Evolutionary conservation across 179 eudicot species (phyloP), one percentile per base, ranked within the genome.

Genomic region (Silene coronaria): DNA sequence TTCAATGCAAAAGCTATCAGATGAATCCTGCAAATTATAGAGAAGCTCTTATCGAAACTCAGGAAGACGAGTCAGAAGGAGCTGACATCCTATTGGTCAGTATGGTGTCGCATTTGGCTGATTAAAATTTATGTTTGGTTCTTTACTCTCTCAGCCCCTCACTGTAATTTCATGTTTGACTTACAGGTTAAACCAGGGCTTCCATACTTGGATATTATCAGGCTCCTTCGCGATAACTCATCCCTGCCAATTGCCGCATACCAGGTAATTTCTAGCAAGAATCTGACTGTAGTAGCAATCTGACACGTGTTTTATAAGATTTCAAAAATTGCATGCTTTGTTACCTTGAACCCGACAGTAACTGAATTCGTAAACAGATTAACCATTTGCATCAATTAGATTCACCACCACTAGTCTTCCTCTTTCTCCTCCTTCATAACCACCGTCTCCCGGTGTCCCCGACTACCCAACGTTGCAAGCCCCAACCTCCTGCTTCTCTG

Each of bases 11-110:
- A 78, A 91, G 97, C 58, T 93, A 93, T 80, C 99, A 96, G 84
- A 96, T 93, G 99, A 93, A 96, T 78, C 99, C 99, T 61, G 98
- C 97, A 70, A 96, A 93, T 75, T 91, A 91, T 70, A 90, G 96
- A 85, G 99, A 96, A 79, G 99, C 99, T 63, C 67, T 91, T 46
- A 60, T 96, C 38, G 99, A 93, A 84, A 80, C 87, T 59, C 87
- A 69, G 21, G 99, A 84, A 78, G 99, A 96, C 27, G 97, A 96
- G 84, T 80, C 97, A 53, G 97, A 93, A 90, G 99, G 97, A 80
- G 99, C 98, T 60, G 99, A 93, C 87, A 93, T 93, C 61, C 92
- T 96, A 51, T 82, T 96, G 96, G 99, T 96, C 72, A 60, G 91
- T 81, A 67, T 70, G 48, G 87, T 80, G 63, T 70, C 65, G 21